Evolutionary conservation across 2,329 filamentous ascomycete species (phyloP), one percentile per base, ranked within the genome.

Genomic region (Penicillium sp.): DNA sequence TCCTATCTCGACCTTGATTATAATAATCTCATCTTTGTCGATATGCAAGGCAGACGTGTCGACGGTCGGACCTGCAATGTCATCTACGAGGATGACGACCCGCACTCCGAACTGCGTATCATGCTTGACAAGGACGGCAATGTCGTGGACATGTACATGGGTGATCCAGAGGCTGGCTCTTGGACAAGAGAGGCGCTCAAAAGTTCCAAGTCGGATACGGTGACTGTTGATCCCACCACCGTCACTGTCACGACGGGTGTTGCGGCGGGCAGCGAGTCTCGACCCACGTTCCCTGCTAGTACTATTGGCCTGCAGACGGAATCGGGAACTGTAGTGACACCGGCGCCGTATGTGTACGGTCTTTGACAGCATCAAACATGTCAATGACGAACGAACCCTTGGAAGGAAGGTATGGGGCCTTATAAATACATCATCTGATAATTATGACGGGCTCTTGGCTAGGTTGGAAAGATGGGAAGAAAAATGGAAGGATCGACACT

Each of bases 31-130:
- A 9, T 54, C 49, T 55, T 59, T 53, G 50, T 54, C 50, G 57
- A 59, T 55, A 22, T 72, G 22, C 38, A 54, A 26, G 50, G 57
- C 30, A 54, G 55, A 12, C 57, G 50, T 54, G 22, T 59, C n/a
- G 40, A 59, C 50, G 57, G 57, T 47, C 57, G 50, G 40, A 49
- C 19, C 35, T 59, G 30, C 7, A 55, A 59, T 19, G n/a, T 59
- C 40, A 59, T 59, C 38, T 59, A 59, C 51, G 57, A 54, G 13
- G 57, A 59, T 37, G 51, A 40, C 38, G 57, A 53, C 13, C 47
- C 47, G 47, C 28, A 51, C 26, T 51, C 28, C n/a, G 47, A 51
- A 51, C 15, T 51, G n/a, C 47, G 47, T 51, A 5, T 51, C 47
- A 33, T 51, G 15, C 47, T 51, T 5, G 10, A 51, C 47, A 26